Conservation (phyloP, 1,139 yeast genomes). For the Protomyces inouyei region DNA sequence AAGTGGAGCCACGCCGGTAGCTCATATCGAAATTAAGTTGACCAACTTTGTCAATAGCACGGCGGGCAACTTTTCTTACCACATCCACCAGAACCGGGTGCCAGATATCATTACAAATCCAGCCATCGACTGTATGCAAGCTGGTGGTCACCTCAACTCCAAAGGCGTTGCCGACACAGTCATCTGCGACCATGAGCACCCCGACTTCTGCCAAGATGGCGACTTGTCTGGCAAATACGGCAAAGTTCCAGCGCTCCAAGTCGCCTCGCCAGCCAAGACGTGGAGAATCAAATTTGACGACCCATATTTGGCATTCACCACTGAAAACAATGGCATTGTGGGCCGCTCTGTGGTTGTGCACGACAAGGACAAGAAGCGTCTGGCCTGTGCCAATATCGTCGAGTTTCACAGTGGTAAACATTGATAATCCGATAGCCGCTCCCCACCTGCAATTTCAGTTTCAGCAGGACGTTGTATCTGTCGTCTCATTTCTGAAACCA, state of each 20-base stretch:
- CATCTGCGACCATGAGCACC: neutral
- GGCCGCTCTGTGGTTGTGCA: slow-evolving; percentile 15
- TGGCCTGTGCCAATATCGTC: slow-evolving; percentile 18
- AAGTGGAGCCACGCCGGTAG: neutral
- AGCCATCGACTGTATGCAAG: slow-evolving; percentile 2
- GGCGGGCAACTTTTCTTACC: slow-evolving; percentile 2
- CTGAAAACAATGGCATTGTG: neutral
- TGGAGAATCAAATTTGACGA: neutral
- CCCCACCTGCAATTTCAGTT: no score
- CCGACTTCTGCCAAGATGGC: slow-evolving; percentile 8
- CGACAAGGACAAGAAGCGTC: slow-evolving; percentile 6
- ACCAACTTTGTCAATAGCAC: neutral
- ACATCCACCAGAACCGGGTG: slow-evolving; percentile 7
- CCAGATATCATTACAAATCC: neutral
- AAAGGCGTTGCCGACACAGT: neutral
- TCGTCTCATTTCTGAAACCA: neutral
- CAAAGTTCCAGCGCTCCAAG: neutral
- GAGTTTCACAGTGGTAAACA: neutral
- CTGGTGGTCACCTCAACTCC: slow-evolving; percentile 14
- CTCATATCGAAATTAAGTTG: slow-evolving; percentile 2
- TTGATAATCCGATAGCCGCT: no score
- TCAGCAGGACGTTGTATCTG: neutral
- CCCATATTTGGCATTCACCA: neutral
- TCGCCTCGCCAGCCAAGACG: neutral
- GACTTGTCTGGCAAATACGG: slow-evolving; percentile 14